These are phyloP conservation scores for Hypoxylon lienhwacheense DNA, from an alignment of 495 filamentous ascomycete genomes.

Conservation along the genomic window DNA sequence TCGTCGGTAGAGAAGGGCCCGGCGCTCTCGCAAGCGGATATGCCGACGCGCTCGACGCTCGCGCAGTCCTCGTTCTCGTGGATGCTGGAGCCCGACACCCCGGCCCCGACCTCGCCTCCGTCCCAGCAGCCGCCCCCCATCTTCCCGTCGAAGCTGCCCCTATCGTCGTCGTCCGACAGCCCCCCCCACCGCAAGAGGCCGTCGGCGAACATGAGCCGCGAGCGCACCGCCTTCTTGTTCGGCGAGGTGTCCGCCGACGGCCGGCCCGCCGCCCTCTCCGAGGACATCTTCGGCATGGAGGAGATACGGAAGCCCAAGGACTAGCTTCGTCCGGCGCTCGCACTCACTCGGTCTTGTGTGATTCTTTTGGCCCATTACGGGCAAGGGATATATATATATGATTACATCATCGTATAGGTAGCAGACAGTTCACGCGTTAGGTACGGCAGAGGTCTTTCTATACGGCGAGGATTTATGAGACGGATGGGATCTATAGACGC, in stretches of 20 bases:
- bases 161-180: constrained; percentile 9
- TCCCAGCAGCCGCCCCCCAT: constrained; percentile 30
- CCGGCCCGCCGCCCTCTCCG: constrained; percentile 35
- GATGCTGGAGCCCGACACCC: constrained; percentile 72
- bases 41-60: constrained; percentile 66
- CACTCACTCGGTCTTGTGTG: background rate
- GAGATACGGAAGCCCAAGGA: constrained; percentile 41
- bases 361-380: too few species aligned
- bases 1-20: constrained; percentile 17
- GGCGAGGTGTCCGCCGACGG: constrained; percentile 49
- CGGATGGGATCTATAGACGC: too few species aligned
- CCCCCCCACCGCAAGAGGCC: constrained; percentile 42
- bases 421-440: background rate
- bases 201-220: constrained; percentile 49
- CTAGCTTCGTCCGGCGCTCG: background rate
- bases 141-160: constrained; percentile 24
- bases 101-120: constrained; percentile 9
- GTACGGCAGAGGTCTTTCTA: too few species aligned
- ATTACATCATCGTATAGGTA: background rate
- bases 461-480: too few species aligned
- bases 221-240: constrained; percentile 59
- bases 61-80: constrained; percentile 89
- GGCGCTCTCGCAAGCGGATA: constrained; percentile 21
- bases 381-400: background rate
- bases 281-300: constrained; percentile 52